Base-by-base conservation (phyloP, 2,329 filamentous ascomycete species). In the Ascochyta viciae-villosae region DNA sequence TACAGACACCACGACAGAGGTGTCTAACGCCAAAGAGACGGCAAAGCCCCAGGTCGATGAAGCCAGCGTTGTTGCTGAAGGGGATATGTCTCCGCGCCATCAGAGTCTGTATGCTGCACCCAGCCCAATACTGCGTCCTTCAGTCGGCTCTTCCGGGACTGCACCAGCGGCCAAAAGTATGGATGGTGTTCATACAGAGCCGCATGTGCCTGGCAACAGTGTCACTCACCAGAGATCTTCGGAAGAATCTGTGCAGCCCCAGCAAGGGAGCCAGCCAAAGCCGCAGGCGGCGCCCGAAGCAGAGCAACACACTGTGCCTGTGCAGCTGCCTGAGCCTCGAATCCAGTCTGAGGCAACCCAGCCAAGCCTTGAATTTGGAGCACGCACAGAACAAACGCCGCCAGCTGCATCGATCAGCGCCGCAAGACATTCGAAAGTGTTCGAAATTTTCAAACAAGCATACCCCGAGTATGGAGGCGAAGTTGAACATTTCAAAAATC, bases 391-490 rank as follows among this genome's bases (percentile, higher is more conserved):
- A 22, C 42, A 48, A 19, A 24, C 23, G 3, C 19, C 15, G 22
- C 15, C 53, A 24, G 1, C 19, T 42, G 15, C 24, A 5, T 12
- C 38, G 16, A 27, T 22, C 10, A 15, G 26, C 9, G 9, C 2
- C 4, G 6, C 26, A 9, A 46, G n/a, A 12, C 9, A 26, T 1
- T 19, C 6, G 12, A 64, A 61, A 3, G 33, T 72, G 4, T 72
- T 70, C 37, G 52, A 68, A 2, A 54, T 34, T 7, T 76, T 76
- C 63, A 70, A 67, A 47, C 38, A 46, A 2, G 62, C 68, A 6
- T 77, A 77, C 49, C 72, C 74, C 10, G 68, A 72, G n/a, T 77
- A 76, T 37, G 66, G 50, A 6, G 75, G 71, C 0, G 59, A 67
- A 34, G 31, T 27, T 6, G 67, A 66, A 12, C 74, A 76, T 37